Conservation (phyloP, 2,329 filamentous ascomycete genomes). For the Alternaria novae-zelandiae region DNA sequence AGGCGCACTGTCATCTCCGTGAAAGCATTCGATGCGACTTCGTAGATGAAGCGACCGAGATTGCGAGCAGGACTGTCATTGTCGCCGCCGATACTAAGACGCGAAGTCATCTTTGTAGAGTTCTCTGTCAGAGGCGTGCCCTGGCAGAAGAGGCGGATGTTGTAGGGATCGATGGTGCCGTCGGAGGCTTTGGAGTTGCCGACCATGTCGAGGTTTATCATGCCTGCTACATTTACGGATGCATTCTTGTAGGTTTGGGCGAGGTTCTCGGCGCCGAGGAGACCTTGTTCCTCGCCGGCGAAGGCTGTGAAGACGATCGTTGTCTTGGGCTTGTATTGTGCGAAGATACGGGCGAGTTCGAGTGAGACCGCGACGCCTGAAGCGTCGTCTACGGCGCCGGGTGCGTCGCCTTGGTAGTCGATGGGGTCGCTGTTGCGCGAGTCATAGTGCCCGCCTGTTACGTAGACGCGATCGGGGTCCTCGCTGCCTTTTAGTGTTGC, state of each 20-base stretch:
- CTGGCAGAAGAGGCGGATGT: conserved; percentile 60
- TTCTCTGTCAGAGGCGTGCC: conserved; percentile 54
- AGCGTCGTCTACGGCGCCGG: conserved; percentile 62
- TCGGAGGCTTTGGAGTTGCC: conserved; percentile 55
- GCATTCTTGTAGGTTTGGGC: conserved; percentile 58
- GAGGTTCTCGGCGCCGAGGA: conserved; percentile 58
- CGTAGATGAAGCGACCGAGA: conserved; percentile 60
- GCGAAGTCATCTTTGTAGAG: conserved; percentile 38
- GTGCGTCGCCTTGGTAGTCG: conserved; percentile 58
- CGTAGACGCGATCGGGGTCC: conserved; percentile 57
- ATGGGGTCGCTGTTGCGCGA: conserved; percentile 56
- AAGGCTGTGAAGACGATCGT: conserved; percentile 62
- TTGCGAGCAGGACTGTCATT: conserved; percentile 61
- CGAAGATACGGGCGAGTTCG: conserved; percentile 60
- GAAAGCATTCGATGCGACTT: conserved; percentile 57
- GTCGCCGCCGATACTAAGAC: conserved; percentile 50
- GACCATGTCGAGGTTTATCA: conserved; percentile 63
- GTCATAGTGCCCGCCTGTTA: conserved; percentile 63
- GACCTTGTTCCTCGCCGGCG: conserved; percentile 62
- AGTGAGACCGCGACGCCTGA: conserved; percentile 50
- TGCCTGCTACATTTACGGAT: conserved; percentile 59
- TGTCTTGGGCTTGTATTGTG: conserved; percentile 53
- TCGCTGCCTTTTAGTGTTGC: conserved; percentile 55
- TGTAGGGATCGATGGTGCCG: conserved; percentile 53
- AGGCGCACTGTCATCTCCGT: conserved; percentile 61